Base-by-base conservation (phyloP, 2,329 filamentous ascomycete species). In the Ophiostoma pallidulum region DNA sequence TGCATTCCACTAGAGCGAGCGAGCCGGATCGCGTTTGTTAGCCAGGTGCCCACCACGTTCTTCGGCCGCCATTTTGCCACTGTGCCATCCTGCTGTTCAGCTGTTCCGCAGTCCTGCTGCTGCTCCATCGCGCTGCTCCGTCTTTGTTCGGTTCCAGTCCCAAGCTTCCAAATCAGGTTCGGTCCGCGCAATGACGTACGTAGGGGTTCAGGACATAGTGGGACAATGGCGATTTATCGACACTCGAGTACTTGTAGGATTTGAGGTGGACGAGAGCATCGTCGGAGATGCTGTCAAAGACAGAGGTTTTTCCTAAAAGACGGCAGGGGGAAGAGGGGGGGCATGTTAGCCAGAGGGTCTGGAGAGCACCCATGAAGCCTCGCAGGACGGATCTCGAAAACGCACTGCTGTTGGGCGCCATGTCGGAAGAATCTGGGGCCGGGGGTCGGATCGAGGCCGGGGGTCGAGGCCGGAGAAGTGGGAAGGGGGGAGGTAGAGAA, bases 161-260 rank as follows among this genome's bases (percentile, higher is more conserved):
- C 38, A 35, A 32, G 33, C 16, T 22, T n/a, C 37, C 20, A 22
- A 16, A 18, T 40, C 24, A 28, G 9, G 19, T 19, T 10, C 13
- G 26, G 22, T 31, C 14, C 26, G 32, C 24, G 20, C 8, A 29
- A 47, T 20, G 51, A 69, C 84, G 65, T 84, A 97, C 92, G 72
- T 95, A 98, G 62, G 94, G 91, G 57, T 84, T 86, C 43, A 98
- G 77, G 62, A 98, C 86, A 67, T 97, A 94, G 65, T 90, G 79
- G 49, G 92, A 97, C 51, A 96, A 80, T 53, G 86, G 84, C 43
- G 90, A 96, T 68, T 95, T 91, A 73, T 98, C 92, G 66, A 98
- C 89, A 60, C 85, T 87, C 58, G 89, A 94, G 68, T 98, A 98
- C 64, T 96, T 94, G 80, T 98, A 98, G 51, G 84, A 82, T 68